Conservation (phyloP, 225 moss, liverwort and hornwort species). For the Straminergon stramineum region DNA sequence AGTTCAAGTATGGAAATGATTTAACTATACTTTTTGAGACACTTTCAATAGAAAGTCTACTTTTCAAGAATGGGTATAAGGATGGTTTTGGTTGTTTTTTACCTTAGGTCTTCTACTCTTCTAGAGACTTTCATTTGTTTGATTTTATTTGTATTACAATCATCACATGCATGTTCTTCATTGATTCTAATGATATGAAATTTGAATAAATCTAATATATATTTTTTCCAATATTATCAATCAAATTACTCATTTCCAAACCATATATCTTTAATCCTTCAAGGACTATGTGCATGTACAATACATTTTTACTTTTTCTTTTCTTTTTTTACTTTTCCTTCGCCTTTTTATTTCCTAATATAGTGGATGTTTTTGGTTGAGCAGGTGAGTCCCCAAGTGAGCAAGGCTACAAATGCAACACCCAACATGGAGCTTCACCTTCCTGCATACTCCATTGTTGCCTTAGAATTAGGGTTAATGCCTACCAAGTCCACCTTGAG, state of each 20-base stretch:
- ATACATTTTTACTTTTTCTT: no score
- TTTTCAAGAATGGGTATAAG: rapidly evolving
- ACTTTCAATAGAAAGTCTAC: not conserved
- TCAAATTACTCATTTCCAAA: not conserved
- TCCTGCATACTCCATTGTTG: constrained; percentile 50
- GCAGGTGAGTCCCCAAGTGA: constrained; percentile 64
- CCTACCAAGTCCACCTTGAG: not conserved
- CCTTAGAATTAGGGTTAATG: constrained; percentile 38
- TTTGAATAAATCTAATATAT: no score
- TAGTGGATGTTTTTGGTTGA: not conserved
- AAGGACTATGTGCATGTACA: rapidly evolving
- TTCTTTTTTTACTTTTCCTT: rapidly evolving
- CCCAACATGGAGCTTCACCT: constrained; percentile 46
- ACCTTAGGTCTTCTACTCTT: no score
- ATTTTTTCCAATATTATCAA: not conserved
- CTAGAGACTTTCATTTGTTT: not conserved
- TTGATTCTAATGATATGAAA: not conserved
- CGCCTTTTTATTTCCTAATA: not conserved
- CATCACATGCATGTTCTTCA: not conserved
- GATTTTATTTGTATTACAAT: not conserved
- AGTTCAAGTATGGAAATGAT: rapidly evolving
- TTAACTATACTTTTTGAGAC: rapidly evolving
- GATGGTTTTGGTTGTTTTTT: rapidly evolving
- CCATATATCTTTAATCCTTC: not conserved
- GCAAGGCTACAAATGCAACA: constrained; percentile 32